Percentiles rank a stretch among this genome's conserved stretches.
These are phyloP conservation scores for Lachancea dasiensis DNA, from an alignment of 805 yeast species.

Conservation along the genomic window DNA sequence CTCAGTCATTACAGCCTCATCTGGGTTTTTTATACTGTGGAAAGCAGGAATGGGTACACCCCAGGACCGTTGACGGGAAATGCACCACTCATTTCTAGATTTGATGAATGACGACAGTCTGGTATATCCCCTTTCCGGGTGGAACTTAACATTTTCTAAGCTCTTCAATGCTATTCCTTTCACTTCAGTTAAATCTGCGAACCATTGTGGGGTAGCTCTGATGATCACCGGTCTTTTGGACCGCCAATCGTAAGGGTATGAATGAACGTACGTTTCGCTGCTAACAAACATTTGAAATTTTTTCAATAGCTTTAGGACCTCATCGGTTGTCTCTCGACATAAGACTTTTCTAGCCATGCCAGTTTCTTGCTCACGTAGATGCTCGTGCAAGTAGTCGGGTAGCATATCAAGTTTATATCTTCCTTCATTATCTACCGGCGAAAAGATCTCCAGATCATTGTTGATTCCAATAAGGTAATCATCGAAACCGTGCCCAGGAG, in stretches of 20 bases:
- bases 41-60: slow-evolving; percentile 96
- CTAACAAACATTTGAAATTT: slow-evolving; percentile 40
- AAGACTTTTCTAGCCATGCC: slow-evolving; percentile 52
- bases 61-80: slow-evolving; percentile 94
- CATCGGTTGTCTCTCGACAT: slow-evolving; percentile 44
- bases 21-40: slow-evolving; percentile 48
- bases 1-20: slow-evolving; percentile 56
- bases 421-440: slow-evolving; percentile 79
- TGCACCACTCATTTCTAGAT: slow-evolving; percentile 93
- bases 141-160: slow-evolving; percentile 57
- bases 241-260: slow-evolving; percentile 97
- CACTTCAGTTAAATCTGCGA: slow-evolving; percentile 74
- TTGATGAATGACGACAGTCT: slow-evolving; percentile 67
- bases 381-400: slow-evolving; percentile 12
- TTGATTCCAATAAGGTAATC: slow-evolving; percentile 70
- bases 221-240: slow-evolving; percentile 93
- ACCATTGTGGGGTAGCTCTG: slow-evolving; percentile 96
- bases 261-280: slow-evolving; percentile 58
- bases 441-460: slow-evolving; percentile 51
- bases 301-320: slow-evolving; percentile 40
- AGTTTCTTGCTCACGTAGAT: slow-evolving; percentile 14
- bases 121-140: slow-evolving; percentile 66
- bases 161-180: slow-evolving; percentile 57
- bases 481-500: slow-evolving; percentile 97
- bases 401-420: slow-evolving; percentile 49